Conservation (phyloP, 1,139 yeast genomes). For the Candida gigantensis region DNA sequence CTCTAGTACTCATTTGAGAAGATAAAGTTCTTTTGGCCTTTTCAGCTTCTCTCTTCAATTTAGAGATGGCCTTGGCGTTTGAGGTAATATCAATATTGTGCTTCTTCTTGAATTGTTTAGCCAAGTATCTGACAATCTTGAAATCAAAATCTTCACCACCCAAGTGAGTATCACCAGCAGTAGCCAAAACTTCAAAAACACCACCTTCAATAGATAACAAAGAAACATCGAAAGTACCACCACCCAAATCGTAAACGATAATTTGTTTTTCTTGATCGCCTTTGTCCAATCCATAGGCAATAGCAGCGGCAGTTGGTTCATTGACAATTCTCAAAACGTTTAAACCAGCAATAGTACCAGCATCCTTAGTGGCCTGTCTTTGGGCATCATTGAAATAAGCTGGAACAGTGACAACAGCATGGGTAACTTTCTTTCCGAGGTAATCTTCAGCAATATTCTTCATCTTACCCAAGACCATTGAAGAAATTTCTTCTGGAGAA, state of each 20-base stretch:
- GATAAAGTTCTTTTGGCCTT: slow-evolving; percentile 95
- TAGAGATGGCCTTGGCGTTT: slow-evolving; percentile 79
- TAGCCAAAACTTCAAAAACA: slow-evolving; percentile 53
- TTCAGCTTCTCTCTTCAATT: slow-evolving; percentile 94
- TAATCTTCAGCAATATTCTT: slow-evolving; percentile 91
- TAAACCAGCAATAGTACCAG: slow-evolving; percentile 95
- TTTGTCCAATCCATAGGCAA: slow-evolving; percentile 95
- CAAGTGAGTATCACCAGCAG: slow-evolving; percentile 57
- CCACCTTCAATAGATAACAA: slow-evolving; percentile 53
- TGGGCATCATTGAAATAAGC: slow-evolving; percentile 98
- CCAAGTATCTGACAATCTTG: slow-evolving; percentile 83
- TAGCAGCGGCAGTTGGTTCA: slow-evolving; percentile 98
- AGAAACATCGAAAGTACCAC: slow-evolving; percentile 57
- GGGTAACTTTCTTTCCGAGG: slow-evolving; percentile 84
- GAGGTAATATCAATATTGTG: slow-evolving; percentile 72
- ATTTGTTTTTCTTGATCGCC: slow-evolving; percentile 53
- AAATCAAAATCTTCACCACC: slow-evolving; percentile 95
- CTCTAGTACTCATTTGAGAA: slow-evolving; percentile 84
- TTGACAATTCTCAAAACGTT: slow-evolving; percentile 92
- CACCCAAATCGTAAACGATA: slow-evolving; percentile 55
- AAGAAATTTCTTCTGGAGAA: slow-evolving; percentile 89
- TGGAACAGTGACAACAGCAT: slow-evolving; percentile 95
- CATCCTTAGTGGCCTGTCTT: slow-evolving; percentile 98
- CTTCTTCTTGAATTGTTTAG: slow-evolving; percentile 86
- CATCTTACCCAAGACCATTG: slow-evolving; percentile 91